Conservation (phyloP, 2,329 filamentous ascomycete genomes). For the Ascocoryne sarcoides region DNA sequence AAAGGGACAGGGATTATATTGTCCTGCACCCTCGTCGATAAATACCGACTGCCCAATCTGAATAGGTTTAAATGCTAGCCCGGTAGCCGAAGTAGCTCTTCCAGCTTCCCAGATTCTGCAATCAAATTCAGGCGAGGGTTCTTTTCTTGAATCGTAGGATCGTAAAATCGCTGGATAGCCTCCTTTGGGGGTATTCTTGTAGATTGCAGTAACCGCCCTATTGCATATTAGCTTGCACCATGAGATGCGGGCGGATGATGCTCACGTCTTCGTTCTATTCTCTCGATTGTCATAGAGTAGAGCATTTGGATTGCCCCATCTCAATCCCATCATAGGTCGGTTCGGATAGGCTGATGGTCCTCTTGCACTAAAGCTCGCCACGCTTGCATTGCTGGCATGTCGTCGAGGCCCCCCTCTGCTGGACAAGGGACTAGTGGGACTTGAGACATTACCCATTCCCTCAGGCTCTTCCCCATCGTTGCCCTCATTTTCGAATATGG, state of each 20-base stretch:
- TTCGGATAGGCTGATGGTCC: slow-evolving; percentile 48
- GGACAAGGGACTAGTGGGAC: slow-evolving; percentile 37
- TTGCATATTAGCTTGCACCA: slow-evolving; percentile 15
- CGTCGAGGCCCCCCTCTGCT: slow-evolving; percentile 33
- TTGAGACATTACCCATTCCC: slow-evolving; percentile 7
- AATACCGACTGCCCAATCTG: slow-evolving; percentile 90
- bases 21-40: slow-evolving; percentile 83
- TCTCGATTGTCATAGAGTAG: slow-evolving; percentile 81
- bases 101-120: slow-evolving; percentile 97
- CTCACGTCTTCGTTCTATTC: slow-evolving; percentile 82
- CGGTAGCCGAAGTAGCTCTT: slow-evolving; percentile 84
- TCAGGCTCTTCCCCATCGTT: slow-evolving; percentile 50
- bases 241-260: slow-evolving; percentile 13
- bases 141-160: slow-evolving; percentile 91
- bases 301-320: slow-evolving; percentile 76
- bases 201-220: slow-evolving; percentile 84
- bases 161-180: slow-evolving; percentile 66
- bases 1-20: slow-evolving; percentile 82
- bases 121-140: slow-evolving; percentile 82
- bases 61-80: slow-evolving; percentile 91
- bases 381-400: slow-evolving; percentile 71
- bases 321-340: slow-evolving; percentile 41
- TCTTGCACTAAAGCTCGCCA: slow-evolving; percentile 69
- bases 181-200: slow-evolving; percentile 68
- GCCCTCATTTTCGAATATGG: slow-evolving; percentile 69